Base-by-base conservation (phyloP, 2,329 filamentous ascomycete genomes). In the Aspergillus thermomutatus region DNA sequence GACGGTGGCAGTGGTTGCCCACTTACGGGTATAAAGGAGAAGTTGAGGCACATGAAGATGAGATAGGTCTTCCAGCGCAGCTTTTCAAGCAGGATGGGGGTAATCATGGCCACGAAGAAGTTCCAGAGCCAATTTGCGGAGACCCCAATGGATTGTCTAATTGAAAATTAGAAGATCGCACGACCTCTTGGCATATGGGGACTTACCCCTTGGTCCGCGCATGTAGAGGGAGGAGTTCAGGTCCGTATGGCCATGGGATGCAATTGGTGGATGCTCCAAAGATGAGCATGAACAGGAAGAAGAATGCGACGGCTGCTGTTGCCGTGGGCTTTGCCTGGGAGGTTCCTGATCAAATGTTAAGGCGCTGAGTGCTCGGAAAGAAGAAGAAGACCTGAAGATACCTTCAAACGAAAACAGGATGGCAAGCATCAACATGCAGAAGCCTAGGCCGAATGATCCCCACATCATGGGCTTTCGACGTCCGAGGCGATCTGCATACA, bases 121-220 rank as follows among this genome's bases (percentile, higher is more conserved):
- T 80, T 81, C 72, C 75, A 78, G 5, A 80, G 72, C 80, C 79
- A 82, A 59, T 82, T 81, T 1, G 75, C 72, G 0, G 75, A 77
- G 28, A 80, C 79, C 1, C 78, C 79, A 34, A 82, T 75, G 4
- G 80, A 78, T 10, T 66, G 63, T 31, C 66, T 68, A 43, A 45
- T 46, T 45, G n/a, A 31, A 40, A 25, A n/a, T 31, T 45, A 37
- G 40, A 34, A 46, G 28, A 31, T 14, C 11, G 14, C 11, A 14
- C 5, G 2, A 3, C 2, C 31, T 17, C 31, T 17, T 6, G 1
- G 10, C 14, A 25, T n/a, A 17, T 23, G 40, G 45, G 45, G 46
- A 56, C 64, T 54, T 75, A 80, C 17, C 80, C 80, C 64, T 81
- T 80, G 2, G 79, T 75, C 31, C 80, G 71, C 3, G 78, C 79